Evolutionary conservation across 208 protist genomes (phyloP).

Genomic region (Vickermania spadyakhi): DNA sequence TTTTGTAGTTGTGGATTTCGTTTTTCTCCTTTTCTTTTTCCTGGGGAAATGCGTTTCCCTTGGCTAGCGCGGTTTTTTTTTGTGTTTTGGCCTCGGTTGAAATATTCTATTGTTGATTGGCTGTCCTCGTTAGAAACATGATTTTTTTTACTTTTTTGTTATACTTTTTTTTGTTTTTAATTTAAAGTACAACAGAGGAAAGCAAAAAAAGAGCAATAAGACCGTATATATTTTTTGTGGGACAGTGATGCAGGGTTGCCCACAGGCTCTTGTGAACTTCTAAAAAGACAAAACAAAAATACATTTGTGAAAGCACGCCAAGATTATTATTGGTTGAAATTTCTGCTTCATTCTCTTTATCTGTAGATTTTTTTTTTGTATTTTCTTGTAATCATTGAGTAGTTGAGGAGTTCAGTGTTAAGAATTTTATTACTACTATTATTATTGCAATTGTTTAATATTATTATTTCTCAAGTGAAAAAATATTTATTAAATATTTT

Average conservation of each 20-base stretch:
- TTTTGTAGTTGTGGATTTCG: too few relatives aligned
- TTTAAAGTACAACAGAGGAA: neutral
- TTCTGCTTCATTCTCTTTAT: neutral
- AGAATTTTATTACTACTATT: neutral
- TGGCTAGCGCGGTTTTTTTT: too few relatives aligned
- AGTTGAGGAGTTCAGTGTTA: neutral
- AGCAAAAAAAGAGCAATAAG: neutral
- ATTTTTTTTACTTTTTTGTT: conserved; percentile 7
- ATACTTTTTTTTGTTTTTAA: neutral
- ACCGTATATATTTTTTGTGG: neutral
- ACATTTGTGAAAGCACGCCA: neutral
- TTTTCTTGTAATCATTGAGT: neutral
- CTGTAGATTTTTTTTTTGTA: neutral
- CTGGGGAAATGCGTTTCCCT: too few relatives aligned
- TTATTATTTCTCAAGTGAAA: conserved; percentile 8
- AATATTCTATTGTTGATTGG: conserved; percentile 3
- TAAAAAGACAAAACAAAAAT: neutral
- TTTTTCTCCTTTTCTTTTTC: too few relatives aligned
- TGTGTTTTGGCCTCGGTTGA: too few relatives aligned
- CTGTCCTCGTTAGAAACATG: conserved; percentile 5
- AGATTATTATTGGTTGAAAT: neutral
- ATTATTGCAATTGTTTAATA: conserved; percentile 5
- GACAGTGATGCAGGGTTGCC: neutral
- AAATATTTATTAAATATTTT: conserved; percentile 15
- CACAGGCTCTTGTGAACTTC: neutral